A percentile compares a stretch with the other conserved stretches of the same genome.
Evolutionary conservation across 1,284 basidiomycete genomes (phyloP).

Genomic region (Rhodofomes roseus): DNA sequence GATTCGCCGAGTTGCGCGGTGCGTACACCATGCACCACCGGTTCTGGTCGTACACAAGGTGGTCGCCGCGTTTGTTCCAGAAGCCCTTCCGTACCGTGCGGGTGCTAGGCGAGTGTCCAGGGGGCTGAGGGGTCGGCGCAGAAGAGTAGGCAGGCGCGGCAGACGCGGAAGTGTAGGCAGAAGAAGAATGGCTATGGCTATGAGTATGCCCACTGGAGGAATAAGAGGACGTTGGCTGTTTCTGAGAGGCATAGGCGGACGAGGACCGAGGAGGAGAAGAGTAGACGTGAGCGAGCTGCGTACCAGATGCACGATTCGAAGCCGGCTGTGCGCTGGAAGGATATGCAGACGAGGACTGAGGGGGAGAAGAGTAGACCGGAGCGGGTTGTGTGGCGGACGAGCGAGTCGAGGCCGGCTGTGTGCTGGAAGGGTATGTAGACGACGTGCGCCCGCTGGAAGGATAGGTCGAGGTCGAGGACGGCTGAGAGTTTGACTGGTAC

Average conservation of each 20-base stretch:
- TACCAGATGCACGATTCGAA: background rate
- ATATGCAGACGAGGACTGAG: background rate
- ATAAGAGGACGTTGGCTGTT: background rate
- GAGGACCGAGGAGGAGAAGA: background rate
- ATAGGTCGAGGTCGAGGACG: background rate
- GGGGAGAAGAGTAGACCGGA: background rate
- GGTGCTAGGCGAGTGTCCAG: background rate
- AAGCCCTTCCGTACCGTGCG: constrained; percentile 45
- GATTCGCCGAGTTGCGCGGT: constrained; percentile 47
- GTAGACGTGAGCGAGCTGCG: background rate
- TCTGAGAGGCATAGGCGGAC: background rate
- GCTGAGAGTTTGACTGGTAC: background rate
- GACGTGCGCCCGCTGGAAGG: background rate
- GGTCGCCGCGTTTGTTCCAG: constrained; percentile 70
- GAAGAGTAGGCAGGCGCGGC: constrained; percentile 11
- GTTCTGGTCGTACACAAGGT: constrained; percentile 44
- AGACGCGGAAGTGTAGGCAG: constrained; percentile 18
- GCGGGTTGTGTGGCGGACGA: constrained; percentile 2
- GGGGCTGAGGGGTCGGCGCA: background rate
- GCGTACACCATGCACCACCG: constrained; percentile 59
- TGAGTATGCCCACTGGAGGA: background rate
- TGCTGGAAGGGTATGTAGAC: background rate
- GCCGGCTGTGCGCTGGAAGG: background rate
- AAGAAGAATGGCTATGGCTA: too few species aligned
- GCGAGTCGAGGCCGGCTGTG: background rate